Base-by-base conservation (phyloP, 192 early-diverging fungal genomes). In the Backusella luteola region DNA sequence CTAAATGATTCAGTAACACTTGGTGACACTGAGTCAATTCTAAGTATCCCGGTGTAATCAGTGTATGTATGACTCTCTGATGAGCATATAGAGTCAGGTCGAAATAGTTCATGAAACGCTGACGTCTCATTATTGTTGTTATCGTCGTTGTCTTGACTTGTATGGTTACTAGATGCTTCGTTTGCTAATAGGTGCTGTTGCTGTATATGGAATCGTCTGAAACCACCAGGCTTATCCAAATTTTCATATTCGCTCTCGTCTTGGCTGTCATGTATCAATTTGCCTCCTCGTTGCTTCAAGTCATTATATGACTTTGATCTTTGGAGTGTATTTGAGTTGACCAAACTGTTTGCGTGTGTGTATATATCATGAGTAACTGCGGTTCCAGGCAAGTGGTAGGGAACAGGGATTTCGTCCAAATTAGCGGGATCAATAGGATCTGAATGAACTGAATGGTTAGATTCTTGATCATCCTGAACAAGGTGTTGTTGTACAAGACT, bases 201-300 rank as follows among this genome's bases (percentile, higher is more conserved):
- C 19, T 87, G 86, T 23, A 96, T 73, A 83, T 93, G 96, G 76
- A 93, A 91, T 6, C 96, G 89, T 17, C 96, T 87, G 79, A 96
- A 94, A 6, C 91, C 91, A 44, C 95, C 96, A 0, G 95, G 95
- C 38, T 92, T 84, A 34, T 84, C 84, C 56, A 93, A 88, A 44
- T 85, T 79, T 38, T 89, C 80, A 26, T 84, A 83, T 11, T 67
- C 77, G 0, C 74, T 12, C 38, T 83, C 79, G 11, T 71, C 59
- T 4, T 78, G 75, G 3, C 71, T 74, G n/a, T 63, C 67, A 21
- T 76, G 56, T 26, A 67, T 21, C 4, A 46, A 23, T 63, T 70
- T 41, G 3, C 53, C 73, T 52, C 35, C 66, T 12, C 73, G 39
- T 19, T n/a, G 39, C 17, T 17, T 39, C 21, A 79, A 14, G 36